Evolutionary conservation across 2,329 filamentous ascomycete genomes (phyloP), one percentile per base, ranked within the genome.

Genomic region (Exophiala sideris): DNA sequence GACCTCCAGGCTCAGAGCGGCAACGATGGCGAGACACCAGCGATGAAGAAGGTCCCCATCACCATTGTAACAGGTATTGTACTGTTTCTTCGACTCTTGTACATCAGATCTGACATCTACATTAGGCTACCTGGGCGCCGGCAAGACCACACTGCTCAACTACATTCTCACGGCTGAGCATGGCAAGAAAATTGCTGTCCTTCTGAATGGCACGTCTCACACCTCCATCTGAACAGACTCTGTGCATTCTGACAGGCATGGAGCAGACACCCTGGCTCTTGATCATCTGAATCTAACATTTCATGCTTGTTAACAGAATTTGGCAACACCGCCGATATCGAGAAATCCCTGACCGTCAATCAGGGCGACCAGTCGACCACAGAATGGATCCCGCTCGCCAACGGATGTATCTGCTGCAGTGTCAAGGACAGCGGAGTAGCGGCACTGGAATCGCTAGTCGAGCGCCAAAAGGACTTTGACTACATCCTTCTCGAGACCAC

Each of bases 401-500:
- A 99, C 64, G 94, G 94, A 59, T 99, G 94, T 70, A 91, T 99
- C 62, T 99, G 94, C 74, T 99, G 94, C 73, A 95, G 91, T 2
- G 91, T 97, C 65, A 99, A 96, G 85, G 94, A 99, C 69, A 85
- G 87, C 0, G 94, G 94, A 10, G 92, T 99, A 35, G 89, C 89
- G 62, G 94, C 94, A 34, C 95, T 99, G 50, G 94, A 99, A 74
- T 89, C 89, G 1, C 77, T 99, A 2, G 97, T 99, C 89, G 89
- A 91, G 60, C 90, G 91, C 66, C 89, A 89, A 61, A 53, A 48
- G 34, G 56, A 57, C 35, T 99, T 99, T 67, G 94, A 99, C 74
- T 99, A 97, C 73, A 97, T 99, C 61, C 81, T 99, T 2, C 84
- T 99, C 1, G 94, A 99, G 71, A 99, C 94, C 0, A 97, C 94